phyloP scores from a whole-genome alignment of 257 asterid species.

The Jacaranda copaia region DNA sequence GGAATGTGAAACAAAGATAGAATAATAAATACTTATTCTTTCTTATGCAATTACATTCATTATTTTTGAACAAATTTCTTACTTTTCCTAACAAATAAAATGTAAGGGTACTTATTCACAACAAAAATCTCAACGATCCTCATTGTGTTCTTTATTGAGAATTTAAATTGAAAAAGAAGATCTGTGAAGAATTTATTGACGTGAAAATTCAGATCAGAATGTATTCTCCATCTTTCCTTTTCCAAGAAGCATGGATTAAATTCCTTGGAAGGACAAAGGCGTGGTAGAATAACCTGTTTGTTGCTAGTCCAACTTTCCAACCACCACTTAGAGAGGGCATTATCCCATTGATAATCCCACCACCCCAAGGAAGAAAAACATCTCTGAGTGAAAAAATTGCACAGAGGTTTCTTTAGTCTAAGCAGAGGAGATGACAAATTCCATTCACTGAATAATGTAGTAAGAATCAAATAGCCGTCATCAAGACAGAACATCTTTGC shows the following conservation, averaged over 20 bases:
- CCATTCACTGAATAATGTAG: not conserved
- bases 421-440: not conserved
- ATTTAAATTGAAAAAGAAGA: too few relatives aligned
- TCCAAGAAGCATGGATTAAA: not conserved
- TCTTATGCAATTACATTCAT: too few relatives aligned
- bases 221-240: not conserved
- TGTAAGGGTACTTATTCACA: too few relatives aligned
- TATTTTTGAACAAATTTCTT: too few relatives aligned
- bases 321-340: not conserved
- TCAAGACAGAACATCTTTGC: not conserved
- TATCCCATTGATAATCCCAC: not conserved
- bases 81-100: too few relatives aligned
- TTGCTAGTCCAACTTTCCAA: not conserved
- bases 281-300: not conserved
- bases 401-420: not conserved
- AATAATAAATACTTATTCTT: too few relatives aligned
- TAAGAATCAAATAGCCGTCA: not conserved
- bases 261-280: not conserved
- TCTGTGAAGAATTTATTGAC: too few relatives aligned
- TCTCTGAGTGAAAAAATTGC: not conserved
- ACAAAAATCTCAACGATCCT: too few relatives aligned
- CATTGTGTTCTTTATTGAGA: too few relatives aligned
- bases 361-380: too few relatives aligned
- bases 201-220: not conserved
- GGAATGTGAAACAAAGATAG: too few relatives aligned